Evolutionary conservation across 805 yeast genomes (phyloP).

Genomic region (baker's yeast (Saccharomyces cerevisiae)): DNA sequence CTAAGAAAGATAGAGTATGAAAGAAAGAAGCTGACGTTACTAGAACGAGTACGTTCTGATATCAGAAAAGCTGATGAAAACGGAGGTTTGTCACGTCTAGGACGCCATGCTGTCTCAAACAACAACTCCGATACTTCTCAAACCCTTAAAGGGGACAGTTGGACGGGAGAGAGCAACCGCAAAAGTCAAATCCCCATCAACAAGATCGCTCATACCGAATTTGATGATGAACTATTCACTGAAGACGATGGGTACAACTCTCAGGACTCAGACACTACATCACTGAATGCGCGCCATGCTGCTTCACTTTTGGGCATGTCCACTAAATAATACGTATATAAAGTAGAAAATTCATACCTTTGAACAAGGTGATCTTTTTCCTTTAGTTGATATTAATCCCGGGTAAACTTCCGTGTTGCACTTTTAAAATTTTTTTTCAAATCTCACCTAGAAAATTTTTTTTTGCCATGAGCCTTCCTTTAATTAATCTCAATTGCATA

Average conservation of each 20-base stretch:
- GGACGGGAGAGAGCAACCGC: conserved; percentile 47
- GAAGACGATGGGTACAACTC: conserved; percentile 16
- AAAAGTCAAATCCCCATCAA: conserved; percentile 11
- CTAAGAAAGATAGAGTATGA: conserved; percentile 76
- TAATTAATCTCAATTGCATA: conserved; percentile 2
- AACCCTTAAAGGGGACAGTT: conserved; percentile 43
- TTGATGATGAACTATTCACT: conserved; percentile 14
- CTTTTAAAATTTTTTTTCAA: background rate
- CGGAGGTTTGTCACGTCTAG: conserved; percentile 79
- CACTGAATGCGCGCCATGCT: conserved; percentile 74
- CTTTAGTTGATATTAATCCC: background rate
- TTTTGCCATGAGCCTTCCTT: conserved; percentile 9
- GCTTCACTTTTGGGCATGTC: conserved; percentile 74
- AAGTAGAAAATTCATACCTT: background rate
- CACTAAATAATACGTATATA: conserved; percentile 25
- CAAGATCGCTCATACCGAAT: conserved; percentile 20
- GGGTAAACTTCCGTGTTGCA: background rate
- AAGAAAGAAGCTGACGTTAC: conserved; percentile 63
- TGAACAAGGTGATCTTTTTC: background rate
- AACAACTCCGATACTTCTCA: conserved; percentile 32
- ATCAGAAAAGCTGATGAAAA: conserved; percentile 64
- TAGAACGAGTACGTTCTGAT: conserved; percentile 65
- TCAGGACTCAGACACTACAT: conserved; percentile 5
- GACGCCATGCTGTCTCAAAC: conserved; percentile 35
- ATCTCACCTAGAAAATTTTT: conserved; percentile 1